Base-by-base conservation (phyloP, 306 rosid species). In the Pterocarpus macrocarpus region DNA sequence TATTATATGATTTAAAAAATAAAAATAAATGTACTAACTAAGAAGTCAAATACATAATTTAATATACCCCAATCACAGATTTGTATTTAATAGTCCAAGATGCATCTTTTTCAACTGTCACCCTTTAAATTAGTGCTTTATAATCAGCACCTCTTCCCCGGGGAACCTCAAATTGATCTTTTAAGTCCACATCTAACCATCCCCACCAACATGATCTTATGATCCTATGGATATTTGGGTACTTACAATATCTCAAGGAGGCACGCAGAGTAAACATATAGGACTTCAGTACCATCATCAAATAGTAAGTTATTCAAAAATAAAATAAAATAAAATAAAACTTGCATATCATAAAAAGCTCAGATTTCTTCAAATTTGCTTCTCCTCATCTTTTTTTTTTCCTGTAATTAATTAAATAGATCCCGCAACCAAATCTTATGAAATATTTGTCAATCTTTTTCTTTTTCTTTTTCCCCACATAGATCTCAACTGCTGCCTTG, bases 391-490 rank as follows among this genome's bases (percentile, higher is more conserved):
- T 38, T 5, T 15, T 34, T 73, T 17, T 30, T 52, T 39, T 38
- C 12, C 4, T 8, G 16, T 17, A 16, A 4, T 56, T 52, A 65
- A 79, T 41, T 57, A 47, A 64, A 73, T 79, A 59, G 30, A 76
- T n/a, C 5, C 22, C 45, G 16, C 32, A 32, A 33, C 28, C 64
- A 67, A 41, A 59, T 72, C 69, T 32, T 64, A 63, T 71, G 55
- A 15, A 45, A 62, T 69, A 64, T 64, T 8, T 57, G 12, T 53
- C 61, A 55, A 41, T 1, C 32, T 53, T 30, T 66, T 7, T 3
- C 1, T 14, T 7, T 33, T 39, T 65, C 28, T 36, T 9, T 53
- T 12, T 35, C 1, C 28, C 76, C 36, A 36, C 38, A 32, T 16
- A 32, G 49, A 52, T 35, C 59, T 52, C 66, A 59, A 41, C 75